phyloP scores from a whole-genome alignment of 257 asterid genomes.

The Solanum pennellii region DNA sequence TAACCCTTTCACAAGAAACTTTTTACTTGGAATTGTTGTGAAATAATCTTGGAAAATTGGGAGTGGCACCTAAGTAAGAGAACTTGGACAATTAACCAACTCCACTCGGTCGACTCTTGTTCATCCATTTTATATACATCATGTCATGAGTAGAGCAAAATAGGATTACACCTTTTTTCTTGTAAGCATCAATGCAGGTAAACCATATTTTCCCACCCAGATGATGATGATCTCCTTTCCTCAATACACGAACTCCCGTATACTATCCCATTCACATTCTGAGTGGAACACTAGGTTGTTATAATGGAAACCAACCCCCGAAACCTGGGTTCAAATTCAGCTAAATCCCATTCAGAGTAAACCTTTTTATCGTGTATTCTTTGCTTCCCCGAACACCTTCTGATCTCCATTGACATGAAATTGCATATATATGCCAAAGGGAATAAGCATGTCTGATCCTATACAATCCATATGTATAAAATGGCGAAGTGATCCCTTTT shows the following conservation, averaged over 20 bases:
- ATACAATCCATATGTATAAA: constrained; percentile 67
- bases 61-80: background rate
- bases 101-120: background rate
- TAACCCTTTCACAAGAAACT: background rate
- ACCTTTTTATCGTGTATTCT: background rate
- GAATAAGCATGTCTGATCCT: constrained; percentile 54
- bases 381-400: background rate
- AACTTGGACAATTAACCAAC: background rate
- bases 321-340: too few species aligned
- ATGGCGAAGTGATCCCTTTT: constrained; percentile 63
- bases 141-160: background rate
- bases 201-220: background rate
- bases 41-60: background rate
- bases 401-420: background rate
- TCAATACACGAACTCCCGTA: background rate
- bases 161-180: background rate
- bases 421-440: constrained; percentile 51
- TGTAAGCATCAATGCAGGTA: background rate
- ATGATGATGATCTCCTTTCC: background rate
- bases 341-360: background rate
- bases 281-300: too few species aligned
- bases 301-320: too few species aligned
- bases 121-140: background rate
- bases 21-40: background rate
- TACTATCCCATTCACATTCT: background rate